Conservation (phyloP, 108 stramenopile genomes). For the Skeletonema grethae region DNA sequence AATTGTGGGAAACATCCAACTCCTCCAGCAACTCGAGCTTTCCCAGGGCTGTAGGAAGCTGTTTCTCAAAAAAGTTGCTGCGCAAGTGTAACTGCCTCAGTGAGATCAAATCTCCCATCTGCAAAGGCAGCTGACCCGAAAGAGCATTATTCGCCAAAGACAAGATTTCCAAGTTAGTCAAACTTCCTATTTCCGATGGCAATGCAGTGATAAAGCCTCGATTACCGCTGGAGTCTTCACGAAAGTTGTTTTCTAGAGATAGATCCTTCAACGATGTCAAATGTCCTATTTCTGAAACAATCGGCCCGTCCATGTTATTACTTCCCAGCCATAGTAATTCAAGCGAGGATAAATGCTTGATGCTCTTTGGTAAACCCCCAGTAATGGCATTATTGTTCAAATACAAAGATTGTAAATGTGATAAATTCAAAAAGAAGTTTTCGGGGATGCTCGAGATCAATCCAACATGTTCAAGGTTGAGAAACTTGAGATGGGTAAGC, state of each 20-base stretch:
- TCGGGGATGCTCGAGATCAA: slow-evolving; percentile 31
- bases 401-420: slow-evolving; percentile 48
- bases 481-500: slow-evolving; percentile 20
- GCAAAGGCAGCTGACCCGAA: slow-evolving; percentile 32
- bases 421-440: slow-evolving; percentile 22
- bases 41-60: slow-evolving; percentile 30
- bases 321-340: slow-evolving; percentile 47
- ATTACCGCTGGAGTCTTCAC: slow-evolving; percentile 17
- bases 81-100: slow-evolving; percentile 33
- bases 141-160: slow-evolving; percentile 31
- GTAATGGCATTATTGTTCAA: slow-evolving; percentile 61
- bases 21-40: slow-evolving; percentile 41
- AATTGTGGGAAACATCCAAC: slow-evolving; percentile 42
- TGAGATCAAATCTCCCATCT: slow-evolving; percentile 39
- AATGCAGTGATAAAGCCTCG: slow-evolving; percentile 26
- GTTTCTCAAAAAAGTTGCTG: slow-evolving; percentile 36
- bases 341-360: slow-evolving; percentile 31
- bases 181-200: slow-evolving; percentile 27
- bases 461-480: slow-evolving; percentile 32
- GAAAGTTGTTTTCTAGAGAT: slow-evolving; percentile 39
- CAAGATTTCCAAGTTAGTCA: slow-evolving; percentile 35
- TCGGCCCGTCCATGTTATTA: slow-evolving; percentile 46
- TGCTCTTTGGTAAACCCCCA: slow-evolving; percentile 41
- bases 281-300: slow-evolving; percentile 38
- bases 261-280: slow-evolving; percentile 32